A percentile compares a stretch with the other conserved stretches of the same genome.
These are phyloP conservation scores for Globisporangium orthogonon DNA, from an alignment of 352 stramenopile species.

Conservation along the genomic window DNA sequence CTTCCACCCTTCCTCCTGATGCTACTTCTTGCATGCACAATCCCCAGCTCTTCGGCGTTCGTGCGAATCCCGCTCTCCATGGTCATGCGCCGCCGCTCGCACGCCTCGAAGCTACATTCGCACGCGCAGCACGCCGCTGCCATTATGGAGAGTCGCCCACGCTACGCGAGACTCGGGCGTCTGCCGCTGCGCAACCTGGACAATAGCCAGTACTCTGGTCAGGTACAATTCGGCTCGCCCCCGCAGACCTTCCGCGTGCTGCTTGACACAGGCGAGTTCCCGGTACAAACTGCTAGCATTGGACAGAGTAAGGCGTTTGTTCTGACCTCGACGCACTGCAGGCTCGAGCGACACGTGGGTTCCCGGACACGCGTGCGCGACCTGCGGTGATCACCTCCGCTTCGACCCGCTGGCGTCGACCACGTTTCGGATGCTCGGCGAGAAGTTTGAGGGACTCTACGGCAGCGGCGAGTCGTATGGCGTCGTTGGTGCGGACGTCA, in stretches of 20 bases:
- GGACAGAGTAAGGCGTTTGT: too few species aligned
- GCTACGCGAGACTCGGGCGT: constrained; percentile 3
- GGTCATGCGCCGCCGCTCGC: not conserved
- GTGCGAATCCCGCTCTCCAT: constrained; percentile 9
- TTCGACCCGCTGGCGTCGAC: constrained; percentile 26
- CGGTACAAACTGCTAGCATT: not conserved
- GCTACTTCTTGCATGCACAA: not conserved
- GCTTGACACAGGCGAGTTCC: constrained; percentile 20
- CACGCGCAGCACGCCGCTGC: not conserved
- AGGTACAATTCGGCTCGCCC: constrained; percentile 22
- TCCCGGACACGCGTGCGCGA: constrained; percentile 26
- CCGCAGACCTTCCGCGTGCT: constrained; percentile 28
- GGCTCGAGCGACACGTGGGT: constrained; percentile 35
- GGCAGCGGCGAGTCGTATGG: constrained; percentile 41
- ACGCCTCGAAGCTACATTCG: not conserved
- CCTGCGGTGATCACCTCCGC: constrained; percentile 46
- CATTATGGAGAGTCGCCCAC: constrained; percentile 8
- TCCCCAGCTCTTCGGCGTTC: constrained; percentile 1
- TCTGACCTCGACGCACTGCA: not conserved
- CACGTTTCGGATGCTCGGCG: constrained; percentile 17
- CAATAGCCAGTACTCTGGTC: constrained; percentile 23
- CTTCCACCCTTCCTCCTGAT: not conserved
- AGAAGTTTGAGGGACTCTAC: constrained; percentile 40
- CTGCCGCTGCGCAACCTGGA: constrained; percentile 20
- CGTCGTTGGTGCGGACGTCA: constrained; percentile 22